Base-by-base conservation (phyloP, 140 eudicot genomes). In the Anethum foeniculum region DNA sequence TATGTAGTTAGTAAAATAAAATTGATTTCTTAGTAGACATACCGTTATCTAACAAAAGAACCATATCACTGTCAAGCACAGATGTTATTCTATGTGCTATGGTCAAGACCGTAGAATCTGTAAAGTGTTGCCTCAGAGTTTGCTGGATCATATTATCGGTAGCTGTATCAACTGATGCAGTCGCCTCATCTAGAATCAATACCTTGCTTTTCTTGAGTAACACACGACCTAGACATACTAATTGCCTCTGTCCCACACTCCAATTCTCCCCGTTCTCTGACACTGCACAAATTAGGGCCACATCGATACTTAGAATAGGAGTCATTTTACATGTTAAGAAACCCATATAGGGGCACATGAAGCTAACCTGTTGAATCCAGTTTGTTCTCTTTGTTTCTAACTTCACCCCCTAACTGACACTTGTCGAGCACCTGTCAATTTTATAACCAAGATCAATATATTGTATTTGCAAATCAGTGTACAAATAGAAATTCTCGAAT, bases 341-440 rank as follows among this genome's bases (percentile, higher is more conserved):
- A 48, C 54, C 52, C 16, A 28, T 75, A 52, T 75, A 75, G 34
- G 46, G 71, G 43, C 6, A 27, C 39, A 75, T 51, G 68, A 30
- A 44, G 14, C 48, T 51, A n/a, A 94, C 98, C 97, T 86, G 87
- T 71, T 38, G 97, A 88, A 64, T 92, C 96, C 18, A 94, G 97
- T 83, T 89, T 94, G 39, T 80, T 92, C 54, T 90, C 89, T 82
- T 94, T 94, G 48, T 82, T 89, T 73, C 97, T 84, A 73, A 94
- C 97, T 87, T 90, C 97, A 76, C 92, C 96, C 5, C 97, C 99
- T 72, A 95, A 90, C 76, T 95, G 99, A 79, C 99, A 92, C 73
- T 95, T 95, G 75, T 92, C 96, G 2, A 95, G 97, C 75, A 85
- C 98, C 96, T 92, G 77, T 2, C 18, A 16, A 48, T 75, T 5